These are phyloP conservation scores for Pseudocercospora macadamiae DNA, from an alignment of 2,329 filamentous ascomycete species.

Conservation along the genomic window DNA sequence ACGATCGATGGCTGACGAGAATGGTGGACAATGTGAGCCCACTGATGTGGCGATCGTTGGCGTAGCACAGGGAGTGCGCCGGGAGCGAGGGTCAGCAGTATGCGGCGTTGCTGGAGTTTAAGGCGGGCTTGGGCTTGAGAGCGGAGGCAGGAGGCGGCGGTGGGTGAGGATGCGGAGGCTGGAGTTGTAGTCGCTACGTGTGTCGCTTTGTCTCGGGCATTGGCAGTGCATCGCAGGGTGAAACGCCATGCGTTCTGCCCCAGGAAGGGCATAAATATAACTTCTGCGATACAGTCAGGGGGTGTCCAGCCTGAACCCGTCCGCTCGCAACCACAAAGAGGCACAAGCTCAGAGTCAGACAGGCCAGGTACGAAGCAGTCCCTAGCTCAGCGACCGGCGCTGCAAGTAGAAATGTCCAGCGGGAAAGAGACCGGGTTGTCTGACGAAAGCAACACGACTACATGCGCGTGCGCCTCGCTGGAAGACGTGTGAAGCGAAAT, in stretches of 20 bases:
- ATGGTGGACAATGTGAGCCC: slow-evolving; percentile 38
- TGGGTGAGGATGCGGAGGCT: background rate
- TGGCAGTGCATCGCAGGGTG: slow-evolving; percentile 1
- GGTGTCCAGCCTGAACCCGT: background rate
- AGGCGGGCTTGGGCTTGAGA: slow-evolving; percentile 1
- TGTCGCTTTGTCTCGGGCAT: background rate
- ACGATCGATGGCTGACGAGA: slow-evolving; percentile 19
- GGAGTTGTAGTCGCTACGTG: background rate
- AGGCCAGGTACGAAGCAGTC: background rate
- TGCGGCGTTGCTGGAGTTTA: slow-evolving; percentile 18
- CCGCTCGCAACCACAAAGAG: background rate
- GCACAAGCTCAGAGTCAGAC: background rate
- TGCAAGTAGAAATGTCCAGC: too few relatives aligned
- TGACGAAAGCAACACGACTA: too few relatives aligned
- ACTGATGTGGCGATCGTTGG: slow-evolving; percentile 35
- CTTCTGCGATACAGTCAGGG: background rate
- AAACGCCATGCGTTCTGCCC: slow-evolving; percentile 6
- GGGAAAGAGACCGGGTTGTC: too few relatives aligned
- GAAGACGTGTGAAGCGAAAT: too few relatives aligned
- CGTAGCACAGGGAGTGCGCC: slow-evolving; percentile 10
- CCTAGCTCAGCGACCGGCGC: too few relatives aligned
- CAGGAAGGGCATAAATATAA: slow-evolving; percentile 4
- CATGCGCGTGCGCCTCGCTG: too few relatives aligned
- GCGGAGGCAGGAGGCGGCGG: slow-evolving; percentile 1
- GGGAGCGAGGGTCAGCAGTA: slow-evolving; percentile 20